Evolutionary conservation across 345 rosid genomes (phyloP).

Genomic region (Angophora floribunda): DNA sequence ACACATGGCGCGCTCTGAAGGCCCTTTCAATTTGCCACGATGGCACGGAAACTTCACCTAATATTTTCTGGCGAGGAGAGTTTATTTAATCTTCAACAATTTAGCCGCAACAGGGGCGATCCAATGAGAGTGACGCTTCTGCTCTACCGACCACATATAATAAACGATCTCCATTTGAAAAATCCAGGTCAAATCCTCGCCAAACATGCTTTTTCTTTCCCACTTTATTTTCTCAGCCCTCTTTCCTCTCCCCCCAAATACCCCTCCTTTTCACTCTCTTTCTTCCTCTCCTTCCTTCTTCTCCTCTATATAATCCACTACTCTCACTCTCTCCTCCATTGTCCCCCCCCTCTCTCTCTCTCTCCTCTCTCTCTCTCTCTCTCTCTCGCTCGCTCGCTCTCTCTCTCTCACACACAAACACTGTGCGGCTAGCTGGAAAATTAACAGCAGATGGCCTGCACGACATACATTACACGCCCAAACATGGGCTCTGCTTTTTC

Average conservation of each 20-base stretch:
- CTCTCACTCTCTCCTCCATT: background rate
- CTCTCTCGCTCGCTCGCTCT: background rate
- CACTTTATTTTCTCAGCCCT: background rate
- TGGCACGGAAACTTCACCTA: too few relatives aligned
- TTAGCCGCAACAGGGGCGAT: background rate
- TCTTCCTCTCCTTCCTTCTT: background rate
- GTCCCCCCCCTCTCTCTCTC: background rate
- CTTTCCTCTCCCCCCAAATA: background rate
- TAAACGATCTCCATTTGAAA: background rate
- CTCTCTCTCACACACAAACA: background rate
- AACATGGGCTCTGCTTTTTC: background rate
- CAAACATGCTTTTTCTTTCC: background rate
- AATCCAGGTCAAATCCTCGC: background rate
- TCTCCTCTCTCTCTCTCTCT: background rate
- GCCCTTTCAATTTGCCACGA: too few relatives aligned
- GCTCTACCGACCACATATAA: background rate
- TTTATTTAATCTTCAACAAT: background rate
- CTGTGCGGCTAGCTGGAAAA: background rate
- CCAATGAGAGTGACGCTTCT: background rate
- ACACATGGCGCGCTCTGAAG: too few relatives aligned
- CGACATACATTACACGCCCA: background rate
- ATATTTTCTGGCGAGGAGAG: too few relatives aligned
- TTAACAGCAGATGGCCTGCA: background rate
- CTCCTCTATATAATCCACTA: background rate
- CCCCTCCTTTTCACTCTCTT: background rate